Conservation (phyloP, 1,284 basidiomycete genomes). For the Sporisorium scitamineum region DNA sequence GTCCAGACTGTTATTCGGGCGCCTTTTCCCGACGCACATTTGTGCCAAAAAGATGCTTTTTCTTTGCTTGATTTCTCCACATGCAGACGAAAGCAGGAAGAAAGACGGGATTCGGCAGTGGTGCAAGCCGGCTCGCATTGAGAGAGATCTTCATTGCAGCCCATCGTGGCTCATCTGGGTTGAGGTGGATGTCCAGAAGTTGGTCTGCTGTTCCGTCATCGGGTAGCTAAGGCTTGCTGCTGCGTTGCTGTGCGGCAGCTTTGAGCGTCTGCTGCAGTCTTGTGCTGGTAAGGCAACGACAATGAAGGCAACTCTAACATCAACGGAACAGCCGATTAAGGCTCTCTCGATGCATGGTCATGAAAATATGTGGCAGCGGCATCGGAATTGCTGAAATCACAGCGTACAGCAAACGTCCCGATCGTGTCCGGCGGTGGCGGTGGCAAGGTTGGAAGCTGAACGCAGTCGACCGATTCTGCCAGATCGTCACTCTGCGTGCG, state of each 20-base stretch:
- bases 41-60: neutral
- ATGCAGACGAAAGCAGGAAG: neutral
- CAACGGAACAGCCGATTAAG: neutral
- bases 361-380: neutral
- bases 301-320: neutral
- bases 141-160: neutral
- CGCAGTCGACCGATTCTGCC: neutral
- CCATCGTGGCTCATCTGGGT: neutral
- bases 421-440: neutral
- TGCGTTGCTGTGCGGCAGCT: no score
- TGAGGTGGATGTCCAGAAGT: neutral
- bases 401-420: neutral
- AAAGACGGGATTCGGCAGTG: neutral
- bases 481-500: no score
- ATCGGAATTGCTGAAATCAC: neutral
- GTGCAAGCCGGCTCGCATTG: neutral
- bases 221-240: no score
- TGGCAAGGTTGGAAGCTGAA: neutral
- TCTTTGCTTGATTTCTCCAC: neutral
- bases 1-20: neutral
- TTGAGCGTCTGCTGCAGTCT: no score
- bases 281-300: neutral
- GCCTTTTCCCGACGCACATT: conserved; percentile 15
- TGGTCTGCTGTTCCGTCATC: no score
- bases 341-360: neutral